These are phyloP conservation scores for Lichtheimia hyalospora DNA, from an alignment of 371 early-diverging fungal species.

Conservation along the genomic window DNA sequence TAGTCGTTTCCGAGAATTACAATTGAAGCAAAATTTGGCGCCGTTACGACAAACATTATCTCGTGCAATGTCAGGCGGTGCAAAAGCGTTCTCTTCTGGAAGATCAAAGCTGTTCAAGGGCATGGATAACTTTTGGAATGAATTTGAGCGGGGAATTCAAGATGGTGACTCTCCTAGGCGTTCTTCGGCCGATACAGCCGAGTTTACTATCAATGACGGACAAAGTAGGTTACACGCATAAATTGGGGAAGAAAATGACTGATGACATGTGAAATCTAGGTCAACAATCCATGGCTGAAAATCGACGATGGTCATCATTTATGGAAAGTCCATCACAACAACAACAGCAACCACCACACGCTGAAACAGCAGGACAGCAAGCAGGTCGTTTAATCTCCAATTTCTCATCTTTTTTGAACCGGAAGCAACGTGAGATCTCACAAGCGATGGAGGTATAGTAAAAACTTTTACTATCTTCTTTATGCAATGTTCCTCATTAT, in stretches of 20 bases:
- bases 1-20: slow-evolving; percentile 58
- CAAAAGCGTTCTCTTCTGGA: slow-evolving; percentile 51
- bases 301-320: slow-evolving; percentile 11
- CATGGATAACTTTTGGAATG: slow-evolving; percentile 56
- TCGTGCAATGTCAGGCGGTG: slow-evolving; percentile 61
- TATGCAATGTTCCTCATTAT: not conserved
- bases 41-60: slow-evolving; percentile 63
- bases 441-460: slow-evolving; percentile 43
- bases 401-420: slow-evolving; percentile 54
- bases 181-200: slow-evolving; percentile 10
- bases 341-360: slow-evolving; percentile 13
- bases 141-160: slow-evolving; percentile 42
- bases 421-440: slow-evolving; percentile 55
- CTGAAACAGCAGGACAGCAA: slow-evolving; percentile 53
- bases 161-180: slow-evolving; percentile 14
- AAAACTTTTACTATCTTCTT: not conserved
- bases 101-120: slow-evolving; percentile 46
- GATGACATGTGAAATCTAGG: not conserved
- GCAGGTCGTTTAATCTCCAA: slow-evolving; percentile 57
- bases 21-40: slow-evolving; percentile 59
- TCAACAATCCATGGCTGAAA: not conserved
- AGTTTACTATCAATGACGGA: not conserved
- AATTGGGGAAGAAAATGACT: not conserved
- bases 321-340: not conserved
- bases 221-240: slow-evolving; percentile 2